These are phyloP conservation scores for Solanum paucissectum DNA, from an alignment of 257 asterid species.

Conservation along the genomic window DNA sequence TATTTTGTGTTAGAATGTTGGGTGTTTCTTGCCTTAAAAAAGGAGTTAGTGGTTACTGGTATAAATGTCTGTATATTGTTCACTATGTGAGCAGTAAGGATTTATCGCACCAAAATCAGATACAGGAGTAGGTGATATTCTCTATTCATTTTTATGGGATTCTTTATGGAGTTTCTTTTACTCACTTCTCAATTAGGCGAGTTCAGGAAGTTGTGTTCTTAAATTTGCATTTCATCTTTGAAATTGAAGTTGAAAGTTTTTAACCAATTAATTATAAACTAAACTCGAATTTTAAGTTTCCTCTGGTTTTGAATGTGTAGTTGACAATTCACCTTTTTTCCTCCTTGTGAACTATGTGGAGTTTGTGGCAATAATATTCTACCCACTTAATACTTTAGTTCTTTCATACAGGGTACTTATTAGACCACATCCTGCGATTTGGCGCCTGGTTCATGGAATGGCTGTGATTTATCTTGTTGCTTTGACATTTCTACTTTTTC, in stretches of 20 bases:
- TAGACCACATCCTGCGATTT: constrained; percentile 97
- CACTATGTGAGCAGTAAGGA: neutral
- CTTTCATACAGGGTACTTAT: constrained; percentile 64
- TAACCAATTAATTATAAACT: neutral
- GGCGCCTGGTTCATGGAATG: constrained; percentile 98
- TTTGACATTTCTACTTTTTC: constrained; percentile 86
- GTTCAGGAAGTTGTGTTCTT: neutral
- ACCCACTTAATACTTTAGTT: neutral
- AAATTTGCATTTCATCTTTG: neutral
- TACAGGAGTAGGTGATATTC: neutral
- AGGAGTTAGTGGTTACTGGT: neutral
- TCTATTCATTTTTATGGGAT: neutral
- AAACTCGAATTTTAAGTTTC: neutral
- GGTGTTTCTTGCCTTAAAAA: neutral
- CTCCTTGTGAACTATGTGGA: neutral
- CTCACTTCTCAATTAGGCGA: neutral
- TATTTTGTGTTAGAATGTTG: neutral
- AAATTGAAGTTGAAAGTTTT: neutral
- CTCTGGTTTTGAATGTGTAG: neutral
- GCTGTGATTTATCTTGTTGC: constrained; percentile 90
- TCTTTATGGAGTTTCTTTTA: neutral
- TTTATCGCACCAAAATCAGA: neutral
- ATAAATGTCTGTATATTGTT: neutral
- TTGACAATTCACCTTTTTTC: neutral
- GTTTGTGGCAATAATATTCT: neutral